Conservation (phyloP, 2,329 filamentous ascomycete species). For the Sordariomycetes sp. region DNA sequence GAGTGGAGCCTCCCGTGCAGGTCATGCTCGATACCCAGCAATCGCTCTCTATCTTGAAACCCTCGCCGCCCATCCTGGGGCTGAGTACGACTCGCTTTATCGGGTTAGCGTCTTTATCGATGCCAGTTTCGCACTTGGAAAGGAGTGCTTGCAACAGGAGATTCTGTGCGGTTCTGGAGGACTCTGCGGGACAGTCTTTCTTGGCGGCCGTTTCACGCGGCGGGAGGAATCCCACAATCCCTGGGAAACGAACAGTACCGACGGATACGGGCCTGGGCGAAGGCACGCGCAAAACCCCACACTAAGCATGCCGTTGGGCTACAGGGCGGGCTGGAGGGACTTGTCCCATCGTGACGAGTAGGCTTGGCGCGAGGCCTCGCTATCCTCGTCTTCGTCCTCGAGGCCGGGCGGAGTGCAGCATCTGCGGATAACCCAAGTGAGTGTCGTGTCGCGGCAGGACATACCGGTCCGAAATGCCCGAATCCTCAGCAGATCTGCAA, state of each 20-base stretch:
- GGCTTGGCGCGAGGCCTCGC: neutral
- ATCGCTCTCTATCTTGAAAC: neutral
- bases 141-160: neutral
- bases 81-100: neutral
- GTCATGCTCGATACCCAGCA: neutral
- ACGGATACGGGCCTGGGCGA: neutral
- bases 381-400: neutral
- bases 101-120: neutral
- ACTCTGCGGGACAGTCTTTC: neutral
- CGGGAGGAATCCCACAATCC: neutral
- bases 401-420: too few relatives aligned
- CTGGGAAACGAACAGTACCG: neutral
- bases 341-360: neutral
- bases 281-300: neutral
- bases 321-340: neutral
- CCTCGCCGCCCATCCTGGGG: neutral
- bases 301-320: too few relatives aligned
- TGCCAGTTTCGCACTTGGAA: neutral
- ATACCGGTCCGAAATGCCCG: too few relatives aligned
- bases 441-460: too few relatives aligned
- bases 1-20: neutral
- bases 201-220: neutral
- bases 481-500: too few relatives aligned
- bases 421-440: too few relatives aligned
- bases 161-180: neutral